Conservation (phyloP, 768 basidiomycete species). For the Tremella yokohamensis region DNA sequence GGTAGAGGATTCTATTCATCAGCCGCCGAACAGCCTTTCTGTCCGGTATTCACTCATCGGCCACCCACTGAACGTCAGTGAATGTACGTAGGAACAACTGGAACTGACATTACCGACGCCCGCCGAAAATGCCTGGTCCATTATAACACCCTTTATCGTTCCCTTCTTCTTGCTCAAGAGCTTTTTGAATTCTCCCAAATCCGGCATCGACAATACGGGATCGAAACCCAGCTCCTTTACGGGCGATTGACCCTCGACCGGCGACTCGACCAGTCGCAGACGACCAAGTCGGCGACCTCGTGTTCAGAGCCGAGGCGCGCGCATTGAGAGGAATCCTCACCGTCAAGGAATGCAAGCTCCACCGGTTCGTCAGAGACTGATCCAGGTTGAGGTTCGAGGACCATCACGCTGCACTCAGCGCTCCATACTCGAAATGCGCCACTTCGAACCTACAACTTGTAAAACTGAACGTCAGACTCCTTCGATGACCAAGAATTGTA, state of each 20-base stretch:
- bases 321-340: conserved; percentile 17
- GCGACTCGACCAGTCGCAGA: conserved; percentile 62
- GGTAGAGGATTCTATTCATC: conserved; percentile 63
- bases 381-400: conserved; percentile 55
- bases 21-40: conserved; percentile 51
- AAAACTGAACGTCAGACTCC: conserved; percentile 27
- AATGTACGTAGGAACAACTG: not conserved
- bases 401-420: conserved; percentile 54
- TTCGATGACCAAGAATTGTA: not conserved
- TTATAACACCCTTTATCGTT: conserved; percentile 69
- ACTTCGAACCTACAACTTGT: conserved; percentile 34
- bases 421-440: not conserved
- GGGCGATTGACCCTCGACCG: conserved; percentile 61
- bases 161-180: conserved; percentile 60
- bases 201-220: conserved; percentile 67
- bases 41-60: conserved; percentile 55
- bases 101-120: conserved; percentile 64
- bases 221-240: conserved; percentile 73
- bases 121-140: conserved; percentile 75
- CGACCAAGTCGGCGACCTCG: conserved; percentile 64
- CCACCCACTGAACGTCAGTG: conserved; percentile 58
- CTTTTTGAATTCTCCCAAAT: conserved; percentile 57
- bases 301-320: not conserved
- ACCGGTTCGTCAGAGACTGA: conserved; percentile 50
- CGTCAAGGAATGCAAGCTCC: conserved; percentile 67